Percentiles rank a stretch among this genome's conserved stretches.
phyloP scores from a whole-genome alignment of 1,139 yeast species.

The Suhomyces yuchorum region DNA sequence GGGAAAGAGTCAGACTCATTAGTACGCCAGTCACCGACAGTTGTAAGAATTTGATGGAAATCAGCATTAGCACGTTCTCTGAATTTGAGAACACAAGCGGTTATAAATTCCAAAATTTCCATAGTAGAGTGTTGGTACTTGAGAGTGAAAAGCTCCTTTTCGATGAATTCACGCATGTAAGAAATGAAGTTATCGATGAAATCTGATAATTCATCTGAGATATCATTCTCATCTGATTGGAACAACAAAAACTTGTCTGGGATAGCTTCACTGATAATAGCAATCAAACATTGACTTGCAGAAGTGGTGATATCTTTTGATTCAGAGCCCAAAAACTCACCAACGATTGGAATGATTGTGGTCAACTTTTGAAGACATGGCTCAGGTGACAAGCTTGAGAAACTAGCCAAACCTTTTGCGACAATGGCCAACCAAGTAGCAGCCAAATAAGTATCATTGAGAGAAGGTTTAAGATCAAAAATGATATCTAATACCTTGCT shows the following conservation, averaged over 20 bases:
- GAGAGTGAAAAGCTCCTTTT: constrained; percentile 64
- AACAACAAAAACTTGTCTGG: constrained; percentile 59
- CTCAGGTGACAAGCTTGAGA: constrained; percentile 59
- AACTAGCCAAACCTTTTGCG: constrained; percentile 80
- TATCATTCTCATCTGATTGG: constrained; percentile 45
- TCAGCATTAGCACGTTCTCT: constrained; percentile 74
- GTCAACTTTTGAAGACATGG: constrained; percentile 60
- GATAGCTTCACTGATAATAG: constrained; percentile 66
- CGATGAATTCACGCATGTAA: constrained; percentile 51
- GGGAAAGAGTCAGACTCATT: constrained; percentile 71
- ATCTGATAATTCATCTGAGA: constrained; percentile 52
- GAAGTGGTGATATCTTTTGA: constrained; percentile 67
- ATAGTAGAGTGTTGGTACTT: constrained; percentile 77
- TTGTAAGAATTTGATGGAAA: constrained; percentile 62
- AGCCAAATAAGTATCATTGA: constrained; percentile 80
- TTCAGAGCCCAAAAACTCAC: constrained; percentile 67
- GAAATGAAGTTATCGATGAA: constrained; percentile 55
- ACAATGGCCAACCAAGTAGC: constrained; percentile 96
- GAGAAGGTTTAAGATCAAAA: constrained; percentile 77
- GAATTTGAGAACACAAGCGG: constrained; percentile 65
- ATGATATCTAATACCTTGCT: constrained; percentile 67
- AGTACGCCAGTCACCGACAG: constrained; percentile 86
- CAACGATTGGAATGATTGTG: constrained; percentile 55
- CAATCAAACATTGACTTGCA: constrained; percentile 85
- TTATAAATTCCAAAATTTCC: constrained; percentile 70